Evolutionary conservation across 2,329 filamentous ascomycete genomes (phyloP).

Genomic region (Alternaria novae-zelandiae): DNA sequence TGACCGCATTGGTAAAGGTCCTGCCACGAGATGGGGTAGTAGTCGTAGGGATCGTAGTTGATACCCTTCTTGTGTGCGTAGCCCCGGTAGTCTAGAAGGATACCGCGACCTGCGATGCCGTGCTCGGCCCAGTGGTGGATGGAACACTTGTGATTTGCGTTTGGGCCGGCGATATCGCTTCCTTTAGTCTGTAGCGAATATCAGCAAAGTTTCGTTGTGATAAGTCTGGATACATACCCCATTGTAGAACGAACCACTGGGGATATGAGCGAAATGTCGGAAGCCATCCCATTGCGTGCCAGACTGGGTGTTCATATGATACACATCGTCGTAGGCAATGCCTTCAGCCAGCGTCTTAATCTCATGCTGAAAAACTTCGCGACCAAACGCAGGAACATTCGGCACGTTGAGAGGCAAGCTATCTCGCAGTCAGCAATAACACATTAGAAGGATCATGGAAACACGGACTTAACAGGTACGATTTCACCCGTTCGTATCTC

Average conservation of each 20-base stretch:
- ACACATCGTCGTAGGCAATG: constrained; percentile 52
- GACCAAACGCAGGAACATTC: constrained; percentile 59
- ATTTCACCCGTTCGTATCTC: constrained; percentile 64
- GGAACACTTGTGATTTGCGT: constrained; percentile 52
- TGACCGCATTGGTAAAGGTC: constrained; percentile 64
- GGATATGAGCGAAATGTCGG: constrained; percentile 52
- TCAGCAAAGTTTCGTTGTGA: neutral
- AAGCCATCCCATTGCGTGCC: constrained; percentile 57
- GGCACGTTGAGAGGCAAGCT: constrained; percentile 62
- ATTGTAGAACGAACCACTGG: constrained; percentile 52
- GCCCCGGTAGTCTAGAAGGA: constrained; percentile 53
- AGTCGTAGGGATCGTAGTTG: constrained; percentile 51
- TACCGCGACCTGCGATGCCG: constrained; percentile 53
- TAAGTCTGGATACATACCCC: constrained; percentile 20
- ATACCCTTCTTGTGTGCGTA: constrained; percentile 52
- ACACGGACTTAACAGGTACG: constrained; percentile 60
- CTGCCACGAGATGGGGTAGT: constrained; percentile 52
- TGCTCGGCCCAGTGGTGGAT: constrained; percentile 56
- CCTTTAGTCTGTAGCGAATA: constrained; percentile 41
- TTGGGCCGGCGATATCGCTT: constrained; percentile 49
- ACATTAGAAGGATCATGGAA: neutral
- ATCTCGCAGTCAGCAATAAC: constrained; percentile 6
- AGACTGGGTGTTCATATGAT: constrained; percentile 53
- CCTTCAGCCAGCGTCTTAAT: constrained; percentile 55
- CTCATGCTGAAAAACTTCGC: constrained; percentile 61